A percentile compares a stretch with the other conserved stretches of the same genome.
Evolutionary conservation across 441 rosid species (phyloP).

Genomic region (Bocquillonia castaneifolia): DNA sequence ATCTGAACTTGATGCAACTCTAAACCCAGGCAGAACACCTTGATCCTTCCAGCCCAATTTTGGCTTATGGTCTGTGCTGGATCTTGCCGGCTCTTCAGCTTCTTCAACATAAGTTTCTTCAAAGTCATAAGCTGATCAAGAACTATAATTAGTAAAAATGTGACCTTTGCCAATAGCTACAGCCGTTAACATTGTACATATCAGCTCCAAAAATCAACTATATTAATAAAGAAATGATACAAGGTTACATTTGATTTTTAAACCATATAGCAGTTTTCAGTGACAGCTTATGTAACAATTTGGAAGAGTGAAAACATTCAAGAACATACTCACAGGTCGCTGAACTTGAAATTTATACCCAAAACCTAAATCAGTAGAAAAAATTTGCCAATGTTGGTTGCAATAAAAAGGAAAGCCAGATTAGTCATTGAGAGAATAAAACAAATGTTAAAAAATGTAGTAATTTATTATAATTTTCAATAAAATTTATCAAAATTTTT

Average conservation of each 20-base stretch:
- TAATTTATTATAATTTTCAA: no score
- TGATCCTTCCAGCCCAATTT: constrained; percentile 60
- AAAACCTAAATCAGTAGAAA: no score
- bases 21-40: constrained; percentile 69
- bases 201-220: background rate
- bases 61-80: constrained; percentile 43
- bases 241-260: no score
- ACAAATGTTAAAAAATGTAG: background rate
- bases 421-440: background rate
- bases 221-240: no score
- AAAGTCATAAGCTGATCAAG: constrained; percentile 61
- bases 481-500: no score
- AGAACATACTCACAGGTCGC: no score
- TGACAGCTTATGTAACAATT: no score
- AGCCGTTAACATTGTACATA: background rate
- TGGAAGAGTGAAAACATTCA: no score
- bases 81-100: constrained; percentile 60
- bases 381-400: background rate
- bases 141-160: constrained; percentile 17
- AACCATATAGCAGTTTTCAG: no score
- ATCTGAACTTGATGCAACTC: constrained; percentile 60
- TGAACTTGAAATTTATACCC: no score
- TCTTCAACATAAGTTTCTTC: constrained; percentile 66
- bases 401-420: background rate
- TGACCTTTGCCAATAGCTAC: background rate